Base-by-base conservation (phyloP, 352 stramenopile species). In the Saprolegnia diclina region DNA sequence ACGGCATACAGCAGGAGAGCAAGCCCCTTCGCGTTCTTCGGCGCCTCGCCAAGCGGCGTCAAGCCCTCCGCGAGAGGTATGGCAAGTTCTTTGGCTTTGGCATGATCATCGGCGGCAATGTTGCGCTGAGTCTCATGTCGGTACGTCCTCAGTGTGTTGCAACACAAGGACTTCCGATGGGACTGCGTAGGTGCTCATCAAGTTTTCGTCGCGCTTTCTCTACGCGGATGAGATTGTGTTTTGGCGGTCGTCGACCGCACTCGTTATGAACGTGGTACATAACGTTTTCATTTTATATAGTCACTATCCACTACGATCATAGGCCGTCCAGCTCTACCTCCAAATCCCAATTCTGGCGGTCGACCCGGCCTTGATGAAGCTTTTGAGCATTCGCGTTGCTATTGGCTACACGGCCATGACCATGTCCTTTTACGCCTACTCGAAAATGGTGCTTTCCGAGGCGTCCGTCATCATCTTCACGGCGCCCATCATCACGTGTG, bases 351-450 rank as follows among this genome's bases (percentile, higher is more conserved):
- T 52, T 14, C 46, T 69, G 18, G 46, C 45, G 5, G 48, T 62
- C 24, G 45, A 26, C 0, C 14, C 26, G 14, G 7, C 7, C 26
- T 52, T 69, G 19, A 29, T 29, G 37, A 64, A 71, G 65, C 81
- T 90, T 71, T 72, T 93, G 22, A 76, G 90, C 37, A 87, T 79
- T 37, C 76, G 79, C 52, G 80, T 75, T 48, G 62, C 83, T 38
- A 74, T 87, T 53, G 83, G 83, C 13, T 87, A 81, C 9, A 72
- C 71, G 2, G 80, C 76, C 6, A 89, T 90, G 50, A 74, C 75
- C 37, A 79, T 90, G 57, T 75, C 75, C 50, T 91, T 90, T 71
- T 91, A 88, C 72, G 81, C 81, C 13, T 87, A 90, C 63, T 81
- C 80, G 26, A 73, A 82, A 26, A 91, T 91, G 83, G 77, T 90